Conservation (phyloP, 2,329 filamentous ascomycete species). For the Didymella glomerata region DNA sequence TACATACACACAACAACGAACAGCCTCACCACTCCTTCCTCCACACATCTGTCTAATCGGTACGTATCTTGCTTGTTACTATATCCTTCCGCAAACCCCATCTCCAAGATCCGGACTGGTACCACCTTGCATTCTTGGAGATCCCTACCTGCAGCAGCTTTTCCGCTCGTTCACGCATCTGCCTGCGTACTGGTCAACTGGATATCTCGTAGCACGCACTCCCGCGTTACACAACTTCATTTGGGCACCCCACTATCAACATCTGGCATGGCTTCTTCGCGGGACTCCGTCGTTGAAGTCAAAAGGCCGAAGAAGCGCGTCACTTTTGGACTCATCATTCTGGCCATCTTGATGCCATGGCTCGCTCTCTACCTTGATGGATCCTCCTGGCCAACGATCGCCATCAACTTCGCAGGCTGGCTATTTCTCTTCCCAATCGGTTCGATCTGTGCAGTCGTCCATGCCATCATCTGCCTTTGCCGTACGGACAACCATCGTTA, state of each 20-base stretch:
- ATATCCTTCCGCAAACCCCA: conserved; percentile 11
- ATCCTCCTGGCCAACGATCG: conserved; percentile 13
- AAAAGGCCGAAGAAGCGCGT: conserved; percentile 18
- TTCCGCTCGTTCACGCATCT: conserved; percentile 10
- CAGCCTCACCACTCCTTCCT: conserved; percentile 20
- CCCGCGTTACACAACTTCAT: conserved; percentile 2
- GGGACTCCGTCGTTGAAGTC: conserved; percentile 15
- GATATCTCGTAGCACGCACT: neutral
- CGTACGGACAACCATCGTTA: conserved; percentile 17
- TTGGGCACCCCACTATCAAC: neutral
- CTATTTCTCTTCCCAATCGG: conserved; percentile 11
- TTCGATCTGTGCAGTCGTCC: conserved; percentile 8
- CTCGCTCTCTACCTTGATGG: conserved; percentile 36
- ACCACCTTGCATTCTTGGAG: conserved; percentile 11
- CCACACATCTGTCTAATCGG: conserved; percentile 26
- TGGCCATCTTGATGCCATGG: conserved; percentile 28
- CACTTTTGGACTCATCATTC: conserved; percentile 22
- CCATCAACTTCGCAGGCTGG: conserved; percentile 17
- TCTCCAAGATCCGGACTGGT: conserved; percentile 12
- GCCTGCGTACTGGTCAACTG: conserved; percentile 11
- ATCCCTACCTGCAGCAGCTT: conserved; percentile 17
- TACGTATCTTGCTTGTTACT: conserved; percentile 30
- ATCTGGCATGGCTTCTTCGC: conserved; percentile 8
- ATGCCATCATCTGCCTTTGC: conserved; percentile 26
- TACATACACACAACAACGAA: conserved; percentile 17